Conservation (phyloP, 2,329 filamentous ascomycete species). For the Chlorencoelia australis region DNA sequence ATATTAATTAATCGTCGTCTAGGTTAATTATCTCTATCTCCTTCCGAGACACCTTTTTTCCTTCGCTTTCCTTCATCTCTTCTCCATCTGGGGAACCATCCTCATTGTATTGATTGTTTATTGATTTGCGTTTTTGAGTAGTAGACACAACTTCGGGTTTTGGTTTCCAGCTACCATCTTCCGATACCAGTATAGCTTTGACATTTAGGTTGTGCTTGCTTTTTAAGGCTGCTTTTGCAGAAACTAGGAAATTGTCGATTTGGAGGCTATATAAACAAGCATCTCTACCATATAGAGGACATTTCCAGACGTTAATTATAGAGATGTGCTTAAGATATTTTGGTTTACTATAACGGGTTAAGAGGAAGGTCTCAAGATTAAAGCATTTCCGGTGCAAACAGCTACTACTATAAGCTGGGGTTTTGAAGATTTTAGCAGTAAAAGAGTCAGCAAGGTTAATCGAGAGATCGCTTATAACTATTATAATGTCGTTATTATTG, state of each 20-base stretch:
- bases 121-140: slow-evolving; percentile 6
- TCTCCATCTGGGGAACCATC: slow-evolving; percentile 6
- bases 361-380: slow-evolving; percentile 73
- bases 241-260: slow-evolving; percentile 63
- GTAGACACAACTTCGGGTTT: slow-evolving; percentile 30
- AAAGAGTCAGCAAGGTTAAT: slow-evolving; percentile 61
- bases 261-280: slow-evolving; percentile 62
- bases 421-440: slow-evolving; percentile 51
- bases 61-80: slow-evolving; percentile 6
- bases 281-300: slow-evolving; percentile 72
- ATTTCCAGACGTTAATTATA: slow-evolving; percentile 67
- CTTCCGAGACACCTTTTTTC: slow-evolving; percentile 5
- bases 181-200: slow-evolving; percentile 51
- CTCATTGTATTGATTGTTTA: not conserved
- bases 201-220: slow-evolving; percentile 37
- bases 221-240: slow-evolving; percentile 48
- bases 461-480: slow-evolving; percentile 46
- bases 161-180: slow-evolving; percentile 56
- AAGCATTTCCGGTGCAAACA: slow-evolving; percentile 85
- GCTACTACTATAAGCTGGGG: slow-evolving; percentile 57
- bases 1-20: slow-evolving; percentile 23
- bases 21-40: slow-evolving; percentile 20
- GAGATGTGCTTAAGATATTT: slow-evolving; percentile 41
- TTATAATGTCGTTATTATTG: slow-evolving; percentile 49
- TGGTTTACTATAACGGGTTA: slow-evolving; percentile 43